These are phyloP conservation scores for Alternaria postmessia DNA, from an alignment of 2,329 filamentous ascomycete genomes.

Conservation along the genomic window DNA sequence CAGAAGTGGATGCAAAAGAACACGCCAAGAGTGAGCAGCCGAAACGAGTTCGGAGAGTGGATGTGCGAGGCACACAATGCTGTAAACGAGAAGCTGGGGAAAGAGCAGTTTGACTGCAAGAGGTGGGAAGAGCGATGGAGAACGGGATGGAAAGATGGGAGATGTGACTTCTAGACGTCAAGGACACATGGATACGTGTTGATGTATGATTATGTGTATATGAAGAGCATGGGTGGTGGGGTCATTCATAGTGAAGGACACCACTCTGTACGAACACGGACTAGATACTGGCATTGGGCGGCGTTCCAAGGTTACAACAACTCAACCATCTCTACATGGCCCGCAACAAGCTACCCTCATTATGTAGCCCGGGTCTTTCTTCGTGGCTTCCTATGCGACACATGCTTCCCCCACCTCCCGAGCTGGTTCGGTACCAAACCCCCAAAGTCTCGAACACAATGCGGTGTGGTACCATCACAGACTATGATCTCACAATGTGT, in stretches of 20 bases:
- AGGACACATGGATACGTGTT: background rate
- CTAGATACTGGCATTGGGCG: constrained; percentile 22
- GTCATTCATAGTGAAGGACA: constrained; percentile 13
- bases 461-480: background rate
- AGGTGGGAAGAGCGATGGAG: constrained; percentile 95
- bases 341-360: background rate
- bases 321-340: background rate
- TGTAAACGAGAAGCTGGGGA: constrained; percentile 88
- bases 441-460: constrained; percentile 1
- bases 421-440: constrained; percentile 9
- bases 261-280: constrained; percentile 11
- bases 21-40: constrained; percentile 65
- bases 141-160: constrained; percentile 81
- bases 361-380: background rate
- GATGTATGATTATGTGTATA: constrained; percentile 18
- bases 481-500: constrained; percentile 1
- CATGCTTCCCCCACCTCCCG: constrained; percentile 6
- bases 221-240: background rate
- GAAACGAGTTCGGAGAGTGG: constrained; percentile 80
- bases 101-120: constrained; percentile 86
- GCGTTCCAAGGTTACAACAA: constrained; percentile 9
- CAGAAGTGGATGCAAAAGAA: constrained; percentile 79
- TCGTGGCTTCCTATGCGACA: background rate
- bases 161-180: constrained; percentile 62
- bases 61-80: constrained; percentile 88